A percentile compares a stretch with the other conserved stretches of the same genome.
Conservation (phyloP, 108 stramenopile species). For the Stephanodiscus triporus region DNA sequence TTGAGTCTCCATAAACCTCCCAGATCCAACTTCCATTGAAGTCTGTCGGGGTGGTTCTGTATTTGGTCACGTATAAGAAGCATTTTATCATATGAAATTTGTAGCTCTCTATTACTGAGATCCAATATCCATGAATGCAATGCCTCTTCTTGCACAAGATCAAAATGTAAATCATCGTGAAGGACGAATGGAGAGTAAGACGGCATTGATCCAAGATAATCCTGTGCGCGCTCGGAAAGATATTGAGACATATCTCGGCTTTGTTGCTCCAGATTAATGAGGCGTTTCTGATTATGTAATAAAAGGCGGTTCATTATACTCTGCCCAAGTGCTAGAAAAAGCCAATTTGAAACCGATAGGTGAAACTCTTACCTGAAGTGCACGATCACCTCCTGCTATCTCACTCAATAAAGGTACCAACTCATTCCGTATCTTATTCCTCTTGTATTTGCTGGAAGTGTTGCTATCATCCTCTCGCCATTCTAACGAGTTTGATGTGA, state of each 20-base stretch:
- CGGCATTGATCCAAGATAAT: conserved; percentile 51
- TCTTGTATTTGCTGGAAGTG: conserved; percentile 67
- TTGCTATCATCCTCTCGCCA: conserved; percentile 89
- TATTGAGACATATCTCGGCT: conserved; percentile 60
- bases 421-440: conserved; percentile 88
- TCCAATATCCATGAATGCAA: conserved; percentile 57
- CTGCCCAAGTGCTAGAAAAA: not conserved
- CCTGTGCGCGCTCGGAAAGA: conserved; percentile 43
- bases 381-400: conserved; percentile 57
- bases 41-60: conserved; percentile 47
- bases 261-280: conserved; percentile 65
- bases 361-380: conserved; percentile 42
- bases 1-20: conserved; percentile 58
- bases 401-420: conserved; percentile 79
- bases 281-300: conserved; percentile 47
- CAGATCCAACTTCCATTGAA: conserved; percentile 72
- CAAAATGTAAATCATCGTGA: conserved; percentile 14
- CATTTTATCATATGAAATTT: conserved; percentile 65
- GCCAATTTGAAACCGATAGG: not conserved
- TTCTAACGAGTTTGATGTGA: conserved; percentile 30
- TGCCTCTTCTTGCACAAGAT: conserved; percentile 67
- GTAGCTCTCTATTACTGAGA: conserved; percentile 26
- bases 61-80: conserved; percentile 64
- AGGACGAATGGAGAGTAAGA: conserved; percentile 27
- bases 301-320: not conserved